Evolutionary conservation across 768 basidiomycete species (phyloP).

Genomic region (Tephrocybe sp.): DNA sequence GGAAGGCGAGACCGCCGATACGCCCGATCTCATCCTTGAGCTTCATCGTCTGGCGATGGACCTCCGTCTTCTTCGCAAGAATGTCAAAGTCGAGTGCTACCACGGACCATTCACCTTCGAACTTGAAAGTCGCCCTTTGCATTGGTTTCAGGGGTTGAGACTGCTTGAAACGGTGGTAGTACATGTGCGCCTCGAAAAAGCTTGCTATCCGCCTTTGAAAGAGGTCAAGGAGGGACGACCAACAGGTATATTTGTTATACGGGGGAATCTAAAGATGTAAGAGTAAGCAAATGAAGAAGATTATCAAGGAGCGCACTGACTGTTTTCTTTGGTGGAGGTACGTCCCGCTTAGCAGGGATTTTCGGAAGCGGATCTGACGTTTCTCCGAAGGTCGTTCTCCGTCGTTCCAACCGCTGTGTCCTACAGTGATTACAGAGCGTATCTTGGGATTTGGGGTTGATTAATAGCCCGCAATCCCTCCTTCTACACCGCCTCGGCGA

Average conservation of each 20-base stretch:
- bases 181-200: slow-evolving; percentile 35
- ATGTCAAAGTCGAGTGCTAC: slow-evolving; percentile 41
- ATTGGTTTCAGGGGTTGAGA: slow-evolving; percentile 1
- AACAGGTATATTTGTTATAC: slow-evolving; percentile 34
- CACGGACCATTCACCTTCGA: slow-evolving; percentile 50
- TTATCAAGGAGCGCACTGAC: background rate
- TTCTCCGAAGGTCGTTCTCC: background rate
- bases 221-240: slow-evolving; percentile 26
- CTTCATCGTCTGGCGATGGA: slow-evolving; percentile 25
- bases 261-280: slow-evolving; percentile 24
- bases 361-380: background rate
- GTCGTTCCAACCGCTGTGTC: slow-evolving; percentile 9
- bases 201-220: slow-evolving; percentile 22
- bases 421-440: slow-evolving; percentile 28
- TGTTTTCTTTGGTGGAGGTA: slow-evolving; percentile 1
- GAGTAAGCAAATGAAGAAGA: background rate
- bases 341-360: background rate
- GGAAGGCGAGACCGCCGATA: slow-evolving; percentile 35
- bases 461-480: slow-evolving; percentile 23
- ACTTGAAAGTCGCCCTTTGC: slow-evolving; percentile 34
- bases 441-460: slow-evolving; percentile 12
- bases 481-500: slow-evolving; percentile 18
- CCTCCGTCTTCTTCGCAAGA: slow-evolving; percentile 26
- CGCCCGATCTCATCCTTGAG: slow-evolving; percentile 34
- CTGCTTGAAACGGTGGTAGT: slow-evolving; percentile 29